Conservation (phyloP, 192 early-diverging fungal species). For the Umbelopsis sp. region DNA sequence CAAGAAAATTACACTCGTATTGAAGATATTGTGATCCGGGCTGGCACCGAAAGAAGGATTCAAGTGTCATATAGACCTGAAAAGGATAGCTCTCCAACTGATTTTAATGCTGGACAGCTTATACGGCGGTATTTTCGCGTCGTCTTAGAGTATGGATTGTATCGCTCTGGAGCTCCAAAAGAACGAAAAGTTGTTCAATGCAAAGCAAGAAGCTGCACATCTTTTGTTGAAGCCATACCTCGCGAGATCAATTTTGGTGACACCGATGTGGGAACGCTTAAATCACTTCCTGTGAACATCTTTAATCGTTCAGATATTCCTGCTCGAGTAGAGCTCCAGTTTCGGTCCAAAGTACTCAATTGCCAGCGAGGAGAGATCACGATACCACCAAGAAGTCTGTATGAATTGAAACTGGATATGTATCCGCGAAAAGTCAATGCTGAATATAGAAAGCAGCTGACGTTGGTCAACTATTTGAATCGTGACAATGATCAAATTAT, state of each 20-base stretch:
- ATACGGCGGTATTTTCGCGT: conserved; percentile 70
- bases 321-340: conserved; percentile 81
- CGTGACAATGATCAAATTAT: conserved; percentile 88
- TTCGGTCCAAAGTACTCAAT: conserved; percentile 92
- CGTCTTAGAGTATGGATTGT: conserved; percentile 60
- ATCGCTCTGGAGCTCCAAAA: conserved; percentile 41
- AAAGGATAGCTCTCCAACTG: conserved; percentile 59
- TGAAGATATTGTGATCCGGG: conserved; percentile 85
- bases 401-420: conserved; percentile 87
- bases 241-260: conserved; percentile 91
- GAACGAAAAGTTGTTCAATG: conserved; percentile 87
- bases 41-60: conserved; percentile 82
- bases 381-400: conserved; percentile 78
- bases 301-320: conserved; percentile 86
- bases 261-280: conserved; percentile 92
- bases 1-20: conserved; percentile 59
- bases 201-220: conserved; percentile 89
- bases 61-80: conserved; percentile 80
- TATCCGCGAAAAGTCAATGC: conserved; percentile 98
- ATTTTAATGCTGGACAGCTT: conserved; percentile 76
- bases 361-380: conserved; percentile 69
- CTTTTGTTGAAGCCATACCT: conserved; percentile 87
- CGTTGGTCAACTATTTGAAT: conserved; percentile 89
- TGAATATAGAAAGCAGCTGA: conserved; percentile 96
- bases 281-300: conserved; percentile 81